These are phyloP conservation scores for Triticum aestivum DNA, from an alignment of 176 grass and related monocot species.

Conservation along the genomic window IWGSC_CS_RefSeq_v2.1 NC_057811.1:472585083-472585582, in stretches of 20 bases:
- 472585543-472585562: conserved; percentile 25
- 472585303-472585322: background rate
- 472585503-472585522: conserved; percentile 6
- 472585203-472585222: no score
- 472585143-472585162: no score
- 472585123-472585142: no score
- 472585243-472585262: background rate
- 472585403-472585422: background rate
- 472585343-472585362: background rate
- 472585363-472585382: background rate
- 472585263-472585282: conserved; percentile 1
- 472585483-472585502: conserved; percentile 43
- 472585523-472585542: background rate
- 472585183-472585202: no score
- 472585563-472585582: conserved; percentile 39
- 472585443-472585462: background rate
- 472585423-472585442: background rate
- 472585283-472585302: background rate
- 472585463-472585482: conserved; percentile 43
- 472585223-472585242: no score
- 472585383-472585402: background rate
- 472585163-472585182: no score
- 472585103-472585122: no score
- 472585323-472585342: no score
- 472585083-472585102: no score